Percentiles rank a stretch among this genome's conserved stretches.
These are phyloP conservation scores for Macadamia tetraphylla DNA, from an alignment of 164 flowering plant genomes.

Conservation along the genomic window DNA sequence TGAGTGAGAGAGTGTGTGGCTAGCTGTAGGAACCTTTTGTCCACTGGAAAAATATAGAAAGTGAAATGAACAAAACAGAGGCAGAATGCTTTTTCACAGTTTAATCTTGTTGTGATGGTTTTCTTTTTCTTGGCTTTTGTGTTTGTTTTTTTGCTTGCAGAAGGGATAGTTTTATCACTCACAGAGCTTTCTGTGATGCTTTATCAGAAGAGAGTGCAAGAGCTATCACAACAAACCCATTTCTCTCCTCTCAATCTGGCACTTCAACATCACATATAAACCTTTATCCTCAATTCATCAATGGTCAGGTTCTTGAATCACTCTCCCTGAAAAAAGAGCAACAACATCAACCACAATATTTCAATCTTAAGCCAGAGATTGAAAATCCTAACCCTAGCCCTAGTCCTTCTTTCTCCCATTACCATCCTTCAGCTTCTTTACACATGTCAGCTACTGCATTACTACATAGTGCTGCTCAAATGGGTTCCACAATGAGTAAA, in stretches of 20 bases:
- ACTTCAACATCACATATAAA: slow-evolving; percentile 23
- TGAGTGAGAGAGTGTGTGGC: background rate
- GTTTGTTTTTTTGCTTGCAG: slow-evolving; percentile 33
- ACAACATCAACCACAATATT: slow-evolving; percentile 20
- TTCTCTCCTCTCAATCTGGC: slow-evolving; percentile 21
- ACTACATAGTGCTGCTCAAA: slow-evolving; percentile 90
- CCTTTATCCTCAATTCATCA: slow-evolving; percentile 23
- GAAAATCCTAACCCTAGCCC: slow-evolving; percentile 10
- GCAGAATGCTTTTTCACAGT: slow-evolving; percentile 15
- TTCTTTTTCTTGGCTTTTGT: slow-evolving; percentile 10
- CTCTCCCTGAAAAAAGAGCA: slow-evolving; percentile 50
- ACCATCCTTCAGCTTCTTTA: slow-evolving; percentile 30
- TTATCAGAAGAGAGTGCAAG: slow-evolving; percentile 27
- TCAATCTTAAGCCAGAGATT: slow-evolving; percentile 26
- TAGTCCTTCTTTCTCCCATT: slow-evolving; percentile 19
- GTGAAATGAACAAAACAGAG: slow-evolving; percentile 11
- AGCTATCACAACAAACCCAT: slow-evolving; percentile 14
- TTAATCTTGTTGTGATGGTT: slow-evolving; percentile 13
- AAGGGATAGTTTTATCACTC: slow-evolving; percentile 95
- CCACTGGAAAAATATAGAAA: slow-evolving; percentile 11
- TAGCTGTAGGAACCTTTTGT: slow-evolving; percentile 16
- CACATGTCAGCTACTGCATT: slow-evolving; percentile 96
- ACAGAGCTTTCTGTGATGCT: slow-evolving; percentile 95
- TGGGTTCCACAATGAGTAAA: slow-evolving; percentile 68
- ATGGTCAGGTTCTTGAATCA: slow-evolving; percentile 23